These are phyloP conservation scores for Lasiodiplodia gonubiensis DNA, from an alignment of 2,329 filamentous ascomycete genomes.

Conservation along the genomic window DNA sequence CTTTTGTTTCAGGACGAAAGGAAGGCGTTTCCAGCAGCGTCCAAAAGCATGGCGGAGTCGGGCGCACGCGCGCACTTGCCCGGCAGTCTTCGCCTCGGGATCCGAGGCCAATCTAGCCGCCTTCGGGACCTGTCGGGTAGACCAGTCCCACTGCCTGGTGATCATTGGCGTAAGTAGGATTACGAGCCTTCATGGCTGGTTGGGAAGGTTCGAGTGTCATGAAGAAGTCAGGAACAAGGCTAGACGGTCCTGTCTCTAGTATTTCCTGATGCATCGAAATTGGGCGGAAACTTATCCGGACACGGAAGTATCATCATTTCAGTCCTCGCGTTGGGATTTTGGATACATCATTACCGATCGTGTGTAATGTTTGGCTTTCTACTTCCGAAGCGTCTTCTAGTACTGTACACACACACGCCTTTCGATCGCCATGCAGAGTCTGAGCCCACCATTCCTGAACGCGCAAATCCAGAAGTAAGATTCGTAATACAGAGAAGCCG, in stretches of 20 bases:
- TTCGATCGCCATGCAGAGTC: slow-evolving; percentile 2
- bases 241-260: neutral
- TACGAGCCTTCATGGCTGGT: neutral
- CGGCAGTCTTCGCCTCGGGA: slow-evolving; percentile 14
- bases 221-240: neutral
- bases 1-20: neutral
- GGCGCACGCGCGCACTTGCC: neutral
- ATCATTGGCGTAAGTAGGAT: neutral
- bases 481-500: slow-evolving; percentile 10
- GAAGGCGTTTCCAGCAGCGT: neutral
- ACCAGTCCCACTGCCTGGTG: neutral
- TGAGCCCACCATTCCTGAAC: slow-evolving; percentile 19
- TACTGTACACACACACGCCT: slow-evolving; percentile 24
- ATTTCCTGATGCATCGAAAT: neutral
- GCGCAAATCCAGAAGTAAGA: slow-evolving; percentile 9
- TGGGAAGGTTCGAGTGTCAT: neutral
- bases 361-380: slow-evolving; percentile 17
- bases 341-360: slow-evolving; percentile 8
- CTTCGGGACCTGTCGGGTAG: neutral
- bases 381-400: slow-evolving; percentile 20
- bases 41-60: neutral
- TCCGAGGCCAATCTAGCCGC: neutral
- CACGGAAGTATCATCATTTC: neutral
- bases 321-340: neutral
- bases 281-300: neutral